Base-by-base conservation (phyloP, 2,329 filamentous ascomycete species). In the Parasarocladium wereldwijsianum region DNA sequence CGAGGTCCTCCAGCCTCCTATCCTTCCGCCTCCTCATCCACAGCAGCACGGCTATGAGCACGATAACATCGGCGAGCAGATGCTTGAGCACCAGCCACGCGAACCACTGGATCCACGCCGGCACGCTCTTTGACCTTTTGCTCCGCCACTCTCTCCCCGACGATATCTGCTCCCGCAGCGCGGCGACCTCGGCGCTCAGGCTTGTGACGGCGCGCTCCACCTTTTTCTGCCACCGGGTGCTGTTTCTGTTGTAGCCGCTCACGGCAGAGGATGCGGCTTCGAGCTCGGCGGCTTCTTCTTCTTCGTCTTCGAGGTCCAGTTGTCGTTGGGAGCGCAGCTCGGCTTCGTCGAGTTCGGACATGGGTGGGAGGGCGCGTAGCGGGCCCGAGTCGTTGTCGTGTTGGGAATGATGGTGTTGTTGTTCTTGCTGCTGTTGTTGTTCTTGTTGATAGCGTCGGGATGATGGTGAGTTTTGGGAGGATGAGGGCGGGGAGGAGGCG, bases 111-210 rank as follows among this genome's bases (percentile, higher is more conserved):
- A 77, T 28, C 82, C 83, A 92, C 2, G 74, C 66, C 28, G 71
- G 64, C 15, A 80, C 51, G 32, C 69, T 76, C 36, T 69, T 70
- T 36, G 70, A 68, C 40, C 67, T 76, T 40, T 69, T 70, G 12
- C 70, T 66, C 37, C 70, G 69, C 57, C 79, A 79, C 40, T 87
- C 70, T 9, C 80, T 66, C 0, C 82, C 75, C 0, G 73, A 69
- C 32, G 84, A 78, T 40, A 96, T 78, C 48, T 96, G 86, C 54
- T 98, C 90, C 20, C 90, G 70, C 37, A 96, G 56, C 1, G 90
- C 90, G 2, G 90, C 86, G 18, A 98, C 73, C 54, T 98, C 90
- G 11, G 85, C 80, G 5, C 86, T 93, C 57, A 96, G 75, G 42
- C 85, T 82, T 33, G 87, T 82, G 33, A 96, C 64, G 14, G 84